phyloP scores from a whole-genome alignment of 1,284 basidiomycete species.

The Pseudozyma tsukubaensis region DNA sequence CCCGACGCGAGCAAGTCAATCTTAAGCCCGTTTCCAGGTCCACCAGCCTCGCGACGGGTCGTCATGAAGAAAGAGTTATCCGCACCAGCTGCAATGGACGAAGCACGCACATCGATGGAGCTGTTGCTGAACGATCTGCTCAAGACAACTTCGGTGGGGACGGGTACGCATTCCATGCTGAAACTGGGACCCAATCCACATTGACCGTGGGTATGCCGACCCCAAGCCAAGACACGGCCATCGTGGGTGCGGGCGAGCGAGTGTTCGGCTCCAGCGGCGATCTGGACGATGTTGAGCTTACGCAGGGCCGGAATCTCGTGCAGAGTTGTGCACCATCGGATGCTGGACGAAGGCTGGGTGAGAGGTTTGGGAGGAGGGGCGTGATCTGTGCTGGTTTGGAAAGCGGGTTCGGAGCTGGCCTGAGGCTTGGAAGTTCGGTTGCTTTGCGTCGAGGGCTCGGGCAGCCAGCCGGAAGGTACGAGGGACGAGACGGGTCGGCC shows the following conservation, averaged over 20 bases:
- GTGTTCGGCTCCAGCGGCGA: constrained; percentile 79
- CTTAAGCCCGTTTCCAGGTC: constrained; percentile 19
- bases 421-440: constrained; percentile 26
- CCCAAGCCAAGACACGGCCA: constrained; percentile 78
- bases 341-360: constrained; percentile 69
- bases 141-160: constrained; percentile 86
- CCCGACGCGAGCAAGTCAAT: constrained; percentile 83
- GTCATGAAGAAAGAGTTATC: constrained; percentile 64
- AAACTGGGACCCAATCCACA: constrained; percentile 81
- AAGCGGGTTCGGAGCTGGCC: constrained; percentile 24
- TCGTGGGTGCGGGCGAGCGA: constrained; percentile 75
- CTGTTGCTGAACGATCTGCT: constrained; percentile 75
- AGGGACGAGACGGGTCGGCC: constrained; percentile 67
- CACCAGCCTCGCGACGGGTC: constrained; percentile 20
- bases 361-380: constrained; percentile 55
- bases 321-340: constrained; percentile 79
- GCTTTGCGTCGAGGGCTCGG: constrained; percentile 67
- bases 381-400: constrained; percentile 42
- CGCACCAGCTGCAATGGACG: constrained; percentile 57
- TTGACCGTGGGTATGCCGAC: constrained; percentile 73
- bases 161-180: constrained; percentile 78
- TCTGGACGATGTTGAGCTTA: constrained; percentile 76
- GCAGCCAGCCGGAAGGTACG: constrained; percentile 35
- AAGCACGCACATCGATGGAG: constrained; percentile 48
- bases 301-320: constrained; percentile 83